Evolutionary conservation across 139 green algal genomes (phyloP).

Genomic region (Volvox reticuliferus): DNA sequence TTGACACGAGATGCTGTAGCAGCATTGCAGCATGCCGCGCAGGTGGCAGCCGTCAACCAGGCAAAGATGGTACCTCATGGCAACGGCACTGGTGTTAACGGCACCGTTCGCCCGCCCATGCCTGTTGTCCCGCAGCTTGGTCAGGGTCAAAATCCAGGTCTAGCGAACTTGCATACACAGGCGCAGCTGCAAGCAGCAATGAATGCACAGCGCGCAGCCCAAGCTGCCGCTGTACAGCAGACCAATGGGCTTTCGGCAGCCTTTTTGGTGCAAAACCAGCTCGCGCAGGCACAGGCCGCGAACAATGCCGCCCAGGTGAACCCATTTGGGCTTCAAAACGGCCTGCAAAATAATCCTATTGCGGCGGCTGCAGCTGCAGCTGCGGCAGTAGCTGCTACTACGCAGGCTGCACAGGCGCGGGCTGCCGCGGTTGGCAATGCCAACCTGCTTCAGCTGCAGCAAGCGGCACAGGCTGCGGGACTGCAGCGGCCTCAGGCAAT

Average conservation of each 20-base stretch:
- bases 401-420: conserved; percentile 35
- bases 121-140: background rate
- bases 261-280: conserved; percentile 47
- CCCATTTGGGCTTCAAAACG: conserved; percentile 35
- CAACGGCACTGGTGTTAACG: background rate
- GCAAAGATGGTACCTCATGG: conserved; percentile 29
- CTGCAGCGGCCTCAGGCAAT: conserved; percentile 37
- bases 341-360: conserved; percentile 48
- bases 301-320: conserved; percentile 37
- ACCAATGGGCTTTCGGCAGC: background rate
- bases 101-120: background rate
- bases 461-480: conserved; percentile 36
- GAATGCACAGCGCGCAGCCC: conserved; percentile 42
- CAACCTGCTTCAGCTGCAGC: conserved; percentile 45
- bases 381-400: conserved; percentile 35
- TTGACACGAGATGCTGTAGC: conserved; percentile 35
- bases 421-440: conserved; percentile 34
- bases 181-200: conserved; percentile 45
- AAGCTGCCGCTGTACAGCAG: conserved; percentile 24
- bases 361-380: conserved; percentile 30
- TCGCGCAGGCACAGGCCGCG: conserved; percentile 35
- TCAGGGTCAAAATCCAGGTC: conserved; percentile 16
- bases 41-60: conserved; percentile 44
- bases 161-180: conserved; percentile 40
- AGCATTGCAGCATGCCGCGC: conserved; percentile 37